A percentile compares a stretch with the other conserved stretches of the same genome.
Conservation (phyloP, 495 filamentous ascomycete species). For the Oidiodendron maius region DNA sequence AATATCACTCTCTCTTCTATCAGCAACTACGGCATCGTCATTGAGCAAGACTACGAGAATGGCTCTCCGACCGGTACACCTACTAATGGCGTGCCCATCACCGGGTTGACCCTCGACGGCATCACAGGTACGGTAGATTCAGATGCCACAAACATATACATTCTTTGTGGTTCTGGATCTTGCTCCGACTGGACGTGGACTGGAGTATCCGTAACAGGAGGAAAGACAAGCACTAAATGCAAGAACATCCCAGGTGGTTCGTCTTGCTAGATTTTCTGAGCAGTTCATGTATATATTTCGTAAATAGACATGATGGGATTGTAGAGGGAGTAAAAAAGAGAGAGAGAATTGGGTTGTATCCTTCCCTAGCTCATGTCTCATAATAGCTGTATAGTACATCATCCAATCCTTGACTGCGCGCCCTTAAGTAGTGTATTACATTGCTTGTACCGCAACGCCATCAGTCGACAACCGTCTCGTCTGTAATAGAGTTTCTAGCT, state of each 20-base stretch:
- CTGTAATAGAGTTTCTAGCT: too few species aligned
- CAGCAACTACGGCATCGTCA: conserved; percentile 56
- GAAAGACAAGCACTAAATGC: conserved; percentile 37
- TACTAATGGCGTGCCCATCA: conserved; percentile 57
- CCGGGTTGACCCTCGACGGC: conserved; percentile 44
- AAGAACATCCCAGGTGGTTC: conserved; percentile 35
- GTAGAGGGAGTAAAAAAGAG: too few species aligned
- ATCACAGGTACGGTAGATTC: conserved; percentile 45
- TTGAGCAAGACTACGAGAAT: conserved; percentile 66
- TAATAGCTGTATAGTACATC: too few species aligned
- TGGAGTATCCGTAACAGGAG: conserved; percentile 39
- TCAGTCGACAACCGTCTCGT: too few species aligned
- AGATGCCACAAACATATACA: conserved; percentile 41
- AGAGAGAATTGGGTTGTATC: too few species aligned
- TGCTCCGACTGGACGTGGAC: conserved; percentile 46
- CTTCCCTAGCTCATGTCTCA: too few species aligned
- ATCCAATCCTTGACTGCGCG: too few species aligned
- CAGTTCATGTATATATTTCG: too few species aligned
- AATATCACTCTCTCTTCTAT: conserved; percentile 53
- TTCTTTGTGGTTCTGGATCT: conserved; percentile 45
- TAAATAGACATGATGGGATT: too few species aligned
- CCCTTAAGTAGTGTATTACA: too few species aligned
- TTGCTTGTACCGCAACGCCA: too few species aligned
- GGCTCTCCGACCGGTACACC: conserved; percentile 55
- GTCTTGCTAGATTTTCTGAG: conserved; percentile 30